A percentile compares a stretch with the other conserved stretches of the same genome.
These are phyloP conservation scores for Nectriaceae sp. DNA, from an alignment of 2,329 filamentous ascomycete species.

Conservation along the genomic window DNA sequence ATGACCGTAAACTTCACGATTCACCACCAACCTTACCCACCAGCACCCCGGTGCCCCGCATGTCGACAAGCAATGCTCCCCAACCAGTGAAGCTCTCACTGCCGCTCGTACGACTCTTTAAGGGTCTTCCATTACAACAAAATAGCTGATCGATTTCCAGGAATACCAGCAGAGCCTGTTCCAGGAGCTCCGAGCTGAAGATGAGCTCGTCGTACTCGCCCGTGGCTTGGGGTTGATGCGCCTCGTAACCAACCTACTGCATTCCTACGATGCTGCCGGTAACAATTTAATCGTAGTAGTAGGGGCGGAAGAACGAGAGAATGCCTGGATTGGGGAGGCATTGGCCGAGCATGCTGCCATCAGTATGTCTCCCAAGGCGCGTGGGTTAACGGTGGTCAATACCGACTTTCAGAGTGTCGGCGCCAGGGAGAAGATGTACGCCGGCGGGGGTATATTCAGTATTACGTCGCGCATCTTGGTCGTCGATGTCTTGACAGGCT, in stretches of 20 bases:
- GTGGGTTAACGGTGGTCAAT: constrained; percentile 89
- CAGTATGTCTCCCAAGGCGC: constrained; percentile 77
- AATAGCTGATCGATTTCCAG: constrained; percentile 41
- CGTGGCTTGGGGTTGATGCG: constrained; percentile 90
- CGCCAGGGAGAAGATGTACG: constrained; percentile 88
- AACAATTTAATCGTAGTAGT: constrained; percentile 90
- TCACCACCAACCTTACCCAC: constrained; percentile 10
- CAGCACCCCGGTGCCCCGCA: constrained; percentile 34
- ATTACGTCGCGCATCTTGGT: constrained; percentile 95
- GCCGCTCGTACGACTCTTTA: constrained; percentile 45
- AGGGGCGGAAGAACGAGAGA: constrained; percentile 88
- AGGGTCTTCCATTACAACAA: too few relatives aligned
- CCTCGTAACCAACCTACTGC: constrained; percentile 91
- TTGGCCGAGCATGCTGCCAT: constrained; percentile 93
- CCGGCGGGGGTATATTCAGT: constrained; percentile 86
- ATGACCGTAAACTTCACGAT: constrained; percentile 16
- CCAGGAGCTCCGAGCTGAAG: constrained; percentile 83
- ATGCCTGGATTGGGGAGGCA: constrained; percentile 95
- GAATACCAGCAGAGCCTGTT: constrained; percentile 96
- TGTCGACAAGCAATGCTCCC: constrained; percentile 56
- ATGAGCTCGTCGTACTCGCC: constrained; percentile 91
- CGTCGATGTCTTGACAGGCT: constrained; percentile 83
- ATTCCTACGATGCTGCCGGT: constrained; percentile 94
- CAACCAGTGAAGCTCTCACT: constrained; percentile 81
- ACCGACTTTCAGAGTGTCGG: constrained; percentile 90